These are phyloP conservation scores for Ogataea thermomethanolica DNA, from an alignment of 805 yeast genomes.

Conservation along the genomic window DNA sequence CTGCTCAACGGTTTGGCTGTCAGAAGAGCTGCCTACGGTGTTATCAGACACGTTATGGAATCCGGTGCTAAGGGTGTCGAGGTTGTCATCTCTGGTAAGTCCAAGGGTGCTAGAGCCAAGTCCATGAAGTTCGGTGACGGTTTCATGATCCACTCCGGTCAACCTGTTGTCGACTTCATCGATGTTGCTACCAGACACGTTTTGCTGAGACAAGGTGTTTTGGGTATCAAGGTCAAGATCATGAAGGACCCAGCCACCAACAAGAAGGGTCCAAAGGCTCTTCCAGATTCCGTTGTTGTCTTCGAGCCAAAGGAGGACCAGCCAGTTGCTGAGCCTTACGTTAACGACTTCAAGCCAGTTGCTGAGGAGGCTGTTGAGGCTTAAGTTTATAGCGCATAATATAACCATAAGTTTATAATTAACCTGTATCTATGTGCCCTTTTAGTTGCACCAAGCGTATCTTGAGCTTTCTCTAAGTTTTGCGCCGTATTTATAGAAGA, in stretches of 20 bases:
- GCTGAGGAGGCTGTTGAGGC: slow-evolving; percentile 38
- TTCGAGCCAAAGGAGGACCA: slow-evolving; percentile 95
- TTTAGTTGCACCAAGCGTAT: slow-evolving; percentile 38
- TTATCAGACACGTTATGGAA: slow-evolving; percentile 99
- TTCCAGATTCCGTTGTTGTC: slow-evolving; percentile 93
- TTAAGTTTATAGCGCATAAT: slow-evolving; percentile 9
- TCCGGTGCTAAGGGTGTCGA: slow-evolving; percentile 99
- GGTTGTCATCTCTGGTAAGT: slow-evolving; percentile 99
- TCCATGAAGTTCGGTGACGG: slow-evolving; percentile 99
- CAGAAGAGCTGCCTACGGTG: slow-evolving; percentile 99
- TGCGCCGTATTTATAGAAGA: slow-evolving; percentile 49
- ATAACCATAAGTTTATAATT: neutral
- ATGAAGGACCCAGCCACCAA: slow-evolving; percentile 96
- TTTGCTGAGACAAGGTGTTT: slow-evolving; percentile 99
- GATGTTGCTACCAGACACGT: slow-evolving; percentile 99
- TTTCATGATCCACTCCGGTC: slow-evolving; percentile 99
- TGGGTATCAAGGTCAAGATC: slow-evolving; percentile 99
- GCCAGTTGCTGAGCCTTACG: slow-evolving; percentile 73
- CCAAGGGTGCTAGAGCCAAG: slow-evolving; percentile 99
- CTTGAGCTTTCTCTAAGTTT: slow-evolving; percentile 42
- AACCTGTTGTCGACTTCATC: slow-evolving; percentile 98
- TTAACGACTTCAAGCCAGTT: slow-evolving; percentile 64
- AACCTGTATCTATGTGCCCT: slow-evolving; percentile 1
- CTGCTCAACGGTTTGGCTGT: slow-evolving; percentile 97
- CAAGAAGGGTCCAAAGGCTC: slow-evolving; percentile 82